These are phyloP conservation scores for Oenanthe sinensis DNA, from an alignment of 129 eudicot genomes.

Conservation along the genomic window DNA sequence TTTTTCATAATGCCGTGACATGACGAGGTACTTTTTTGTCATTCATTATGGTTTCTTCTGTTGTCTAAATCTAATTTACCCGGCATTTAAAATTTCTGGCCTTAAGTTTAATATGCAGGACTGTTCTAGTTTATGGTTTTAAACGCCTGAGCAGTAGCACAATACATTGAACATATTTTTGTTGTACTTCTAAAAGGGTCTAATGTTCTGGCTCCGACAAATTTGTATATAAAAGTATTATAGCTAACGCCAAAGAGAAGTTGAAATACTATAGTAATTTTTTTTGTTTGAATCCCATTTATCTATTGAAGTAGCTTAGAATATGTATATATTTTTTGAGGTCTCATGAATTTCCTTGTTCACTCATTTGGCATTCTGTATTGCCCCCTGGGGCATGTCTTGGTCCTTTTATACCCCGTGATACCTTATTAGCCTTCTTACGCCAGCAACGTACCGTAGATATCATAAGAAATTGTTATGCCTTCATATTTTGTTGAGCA, in stretches of 20 bases:
- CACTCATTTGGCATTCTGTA: not conserved
- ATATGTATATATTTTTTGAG: not conserved
- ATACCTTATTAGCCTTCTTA: not conserved
- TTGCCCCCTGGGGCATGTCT: not conserved
- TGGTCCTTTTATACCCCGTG: not conserved
- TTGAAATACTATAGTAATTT: no score
- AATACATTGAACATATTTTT: not conserved
- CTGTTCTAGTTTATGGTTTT: not conserved
- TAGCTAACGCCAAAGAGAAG: no score
- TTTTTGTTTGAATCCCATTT: no score
- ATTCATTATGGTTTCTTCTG: not conserved
- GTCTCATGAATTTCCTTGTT: not conserved
- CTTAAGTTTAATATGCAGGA: not conserved
- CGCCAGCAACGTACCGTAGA: not conserved
- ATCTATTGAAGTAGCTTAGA: not conserved
- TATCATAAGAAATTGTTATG: not conserved
- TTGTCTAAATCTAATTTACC: not conserved
- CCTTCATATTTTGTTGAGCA: not conserved
- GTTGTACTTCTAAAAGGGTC: no score
- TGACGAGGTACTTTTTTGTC: not conserved
- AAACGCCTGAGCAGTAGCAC: not conserved
- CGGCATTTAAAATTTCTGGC: not conserved
- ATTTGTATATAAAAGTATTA: no score
- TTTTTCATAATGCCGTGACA: not conserved
- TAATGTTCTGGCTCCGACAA: no score